phyloP scores from a whole-genome alignment of 2,329 filamentous ascomycete genomes.

The Colletotrichum agaves region DNA sequence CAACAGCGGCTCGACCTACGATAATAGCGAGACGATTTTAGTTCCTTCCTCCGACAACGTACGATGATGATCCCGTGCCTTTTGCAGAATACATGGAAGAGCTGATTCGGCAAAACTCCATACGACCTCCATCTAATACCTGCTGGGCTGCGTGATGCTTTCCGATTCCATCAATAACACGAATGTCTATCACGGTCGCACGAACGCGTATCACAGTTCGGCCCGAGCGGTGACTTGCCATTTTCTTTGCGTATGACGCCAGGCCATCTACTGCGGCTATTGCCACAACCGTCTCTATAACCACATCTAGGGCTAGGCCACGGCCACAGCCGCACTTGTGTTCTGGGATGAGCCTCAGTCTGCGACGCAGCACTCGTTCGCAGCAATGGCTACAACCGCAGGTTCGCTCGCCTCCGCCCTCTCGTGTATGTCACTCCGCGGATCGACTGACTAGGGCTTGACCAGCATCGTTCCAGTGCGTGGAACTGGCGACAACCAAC shows the following conservation, averaged over 20 bases:
- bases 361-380: background rate
- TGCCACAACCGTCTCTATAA: background rate
- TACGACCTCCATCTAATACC: background rate
- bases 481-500: background rate
- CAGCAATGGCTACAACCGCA: slow-evolving; percentile 28
- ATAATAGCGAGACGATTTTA: too few relatives aligned
- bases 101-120: background rate
- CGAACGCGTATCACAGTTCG: background rate
- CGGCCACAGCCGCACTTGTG: background rate
- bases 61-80: background rate
- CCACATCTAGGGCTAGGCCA: background rate
- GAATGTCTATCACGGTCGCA: background rate
- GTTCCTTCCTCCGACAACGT: too few relatives aligned
- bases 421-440: background rate
- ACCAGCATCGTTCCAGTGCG: slow-evolving; percentile 14
- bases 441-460: background rate
- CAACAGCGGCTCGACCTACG: too few relatives aligned
- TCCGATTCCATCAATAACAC: background rate
- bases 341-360: slow-evolving; percentile 1
- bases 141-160: slow-evolving; percentile 14
- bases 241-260: background rate
- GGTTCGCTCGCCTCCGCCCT: background rate
- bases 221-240: background rate
- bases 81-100: background rate
- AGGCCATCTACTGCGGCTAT: background rate